phyloP scores from a whole-genome alignment of 768 basidiomycete species.

The Boletus tylopilopsis region DNA sequence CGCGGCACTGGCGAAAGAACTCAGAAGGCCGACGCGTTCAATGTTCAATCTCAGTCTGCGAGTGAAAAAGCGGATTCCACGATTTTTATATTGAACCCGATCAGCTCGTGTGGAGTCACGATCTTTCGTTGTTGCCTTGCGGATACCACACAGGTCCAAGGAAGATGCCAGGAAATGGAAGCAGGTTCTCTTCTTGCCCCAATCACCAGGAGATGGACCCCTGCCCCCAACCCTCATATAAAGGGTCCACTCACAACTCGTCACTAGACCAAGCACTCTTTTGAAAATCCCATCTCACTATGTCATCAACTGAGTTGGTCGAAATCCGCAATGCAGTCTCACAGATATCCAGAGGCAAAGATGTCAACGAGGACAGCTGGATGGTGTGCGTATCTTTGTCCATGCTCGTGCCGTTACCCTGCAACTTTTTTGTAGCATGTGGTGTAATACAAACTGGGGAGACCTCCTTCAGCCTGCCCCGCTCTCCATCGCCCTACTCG shows the following conservation, averaged over 20 bases:
- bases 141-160: not conserved
- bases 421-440: conserved; percentile 7
- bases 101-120: too few species aligned
- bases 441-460: conserved; percentile 21
- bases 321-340: conserved; percentile 17
- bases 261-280: too few species aligned
- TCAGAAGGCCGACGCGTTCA: too few species aligned
- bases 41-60: too few species aligned
- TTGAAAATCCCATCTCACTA: not conserved
- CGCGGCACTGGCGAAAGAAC: too few species aligned
- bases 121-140: too few species aligned
- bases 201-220: not conserved
- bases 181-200: not conserved
- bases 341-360: conserved; percentile 18
- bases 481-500: conserved; percentile 15
- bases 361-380: conserved; percentile 20
- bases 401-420: not conserved
- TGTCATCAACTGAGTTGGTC: conserved; percentile 12
- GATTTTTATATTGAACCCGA: too few species aligned
- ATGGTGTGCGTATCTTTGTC: conserved; percentile 13
- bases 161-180: conserved; percentile 2
- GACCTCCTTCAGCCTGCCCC: conserved; percentile 19
- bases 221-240: not conserved
- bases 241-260: not conserved
- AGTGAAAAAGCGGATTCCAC: too few species aligned